Percentiles rank a stretch among this genome's conserved stretches.
Conservation (phyloP, 1,284 basidiomycete genomes). For the Cryptococcus sp. region DNA sequence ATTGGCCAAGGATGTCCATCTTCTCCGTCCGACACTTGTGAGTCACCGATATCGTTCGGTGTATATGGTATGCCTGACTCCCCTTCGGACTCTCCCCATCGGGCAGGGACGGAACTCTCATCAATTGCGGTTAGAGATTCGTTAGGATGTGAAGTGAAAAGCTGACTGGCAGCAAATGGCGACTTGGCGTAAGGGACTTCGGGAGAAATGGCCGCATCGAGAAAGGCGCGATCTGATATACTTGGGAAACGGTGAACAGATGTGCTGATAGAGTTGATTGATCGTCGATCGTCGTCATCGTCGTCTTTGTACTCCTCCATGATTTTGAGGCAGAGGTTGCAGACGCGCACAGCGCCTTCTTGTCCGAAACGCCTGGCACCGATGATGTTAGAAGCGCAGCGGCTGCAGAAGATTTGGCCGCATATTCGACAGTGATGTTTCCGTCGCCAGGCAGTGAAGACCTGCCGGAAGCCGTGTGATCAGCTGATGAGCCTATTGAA, state of each 20-base stretch:
- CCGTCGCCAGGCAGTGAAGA: slow-evolving; percentile 86
- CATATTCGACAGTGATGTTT: slow-evolving; percentile 96
- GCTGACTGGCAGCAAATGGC: slow-evolving; percentile 81
- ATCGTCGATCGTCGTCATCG: slow-evolving; percentile 59
- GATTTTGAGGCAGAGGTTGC: slow-evolving; percentile 91
- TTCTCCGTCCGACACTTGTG: slow-evolving; percentile 50
- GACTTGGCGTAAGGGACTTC: slow-evolving; percentile 62
- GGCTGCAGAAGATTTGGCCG: slow-evolving; percentile 86
- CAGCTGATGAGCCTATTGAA: neutral
- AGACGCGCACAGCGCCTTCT: slow-evolving; percentile 87
- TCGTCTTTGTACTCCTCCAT: slow-evolving; percentile 76
- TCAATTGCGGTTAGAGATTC: slow-evolving; percentile 48
- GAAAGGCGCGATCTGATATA: slow-evolving; percentile 44
- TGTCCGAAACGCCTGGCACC: slow-evolving; percentile 92
- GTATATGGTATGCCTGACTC: slow-evolving; percentile 37
- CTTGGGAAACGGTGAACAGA: slow-evolving; percentile 33
- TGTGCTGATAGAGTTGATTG: slow-evolving; percentile 44
- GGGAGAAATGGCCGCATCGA: slow-evolving; percentile 48
- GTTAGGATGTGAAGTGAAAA: slow-evolving; percentile 60
- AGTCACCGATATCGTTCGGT: slow-evolving; percentile 31
- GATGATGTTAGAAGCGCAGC: slow-evolving; percentile 96
- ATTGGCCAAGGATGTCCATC: slow-evolving; percentile 55
- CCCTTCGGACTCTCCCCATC: slow-evolving; percentile 27
- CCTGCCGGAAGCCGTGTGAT: slow-evolving; percentile 82
- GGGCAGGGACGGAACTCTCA: slow-evolving; percentile 35